These are phyloP conservation scores for Antarctomyces pellizariae DNA, from an alignment of 495 filamentous ascomycete species.

Conservation along the genomic window DNA sequence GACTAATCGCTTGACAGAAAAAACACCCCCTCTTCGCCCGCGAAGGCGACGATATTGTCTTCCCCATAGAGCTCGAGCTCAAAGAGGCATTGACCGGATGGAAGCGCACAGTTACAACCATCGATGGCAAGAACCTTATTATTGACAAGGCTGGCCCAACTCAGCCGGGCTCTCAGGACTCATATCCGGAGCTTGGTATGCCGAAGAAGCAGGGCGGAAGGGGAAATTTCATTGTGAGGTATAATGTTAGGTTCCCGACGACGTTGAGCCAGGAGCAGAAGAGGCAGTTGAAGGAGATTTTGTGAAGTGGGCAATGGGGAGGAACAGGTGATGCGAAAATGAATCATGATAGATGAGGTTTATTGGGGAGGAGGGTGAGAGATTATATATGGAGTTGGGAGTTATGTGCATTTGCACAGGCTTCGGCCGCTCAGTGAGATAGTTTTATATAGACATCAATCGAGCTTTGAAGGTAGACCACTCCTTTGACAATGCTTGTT, in stretches of 20 bases:
- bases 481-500: no score
- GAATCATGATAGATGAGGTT: background rate
- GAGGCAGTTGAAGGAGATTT: conserved; percentile 47
- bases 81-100: conserved; percentile 96
- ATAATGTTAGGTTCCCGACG: conserved; percentile 77
- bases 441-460: no score
- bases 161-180: conserved; percentile 52
- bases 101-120: conserved; percentile 74
- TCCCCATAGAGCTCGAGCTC: conserved; percentile 56
- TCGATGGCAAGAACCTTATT: conserved; percentile 64
- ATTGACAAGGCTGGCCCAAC: conserved; percentile 65
- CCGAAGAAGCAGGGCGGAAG: conserved; percentile 66
- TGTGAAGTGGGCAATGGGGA: no score
- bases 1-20: conserved; percentile 31
- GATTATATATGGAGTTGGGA: no score
- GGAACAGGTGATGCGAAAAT: background rate
- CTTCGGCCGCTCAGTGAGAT: no score
- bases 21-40: conserved; percentile 59
- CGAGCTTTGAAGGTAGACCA: no score
- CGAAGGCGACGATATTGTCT: conserved; percentile 63
- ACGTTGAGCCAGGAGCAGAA: conserved; percentile 55
- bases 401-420: no score
- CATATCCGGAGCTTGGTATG: conserved; percentile 60
- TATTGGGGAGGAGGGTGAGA: no score
- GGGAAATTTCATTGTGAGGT: conserved; percentile 71